These are phyloP conservation scores for Exutisphaerella laricina DNA, from an alignment of 2,329 filamentous ascomycete species.

Conservation along the genomic window DNA sequence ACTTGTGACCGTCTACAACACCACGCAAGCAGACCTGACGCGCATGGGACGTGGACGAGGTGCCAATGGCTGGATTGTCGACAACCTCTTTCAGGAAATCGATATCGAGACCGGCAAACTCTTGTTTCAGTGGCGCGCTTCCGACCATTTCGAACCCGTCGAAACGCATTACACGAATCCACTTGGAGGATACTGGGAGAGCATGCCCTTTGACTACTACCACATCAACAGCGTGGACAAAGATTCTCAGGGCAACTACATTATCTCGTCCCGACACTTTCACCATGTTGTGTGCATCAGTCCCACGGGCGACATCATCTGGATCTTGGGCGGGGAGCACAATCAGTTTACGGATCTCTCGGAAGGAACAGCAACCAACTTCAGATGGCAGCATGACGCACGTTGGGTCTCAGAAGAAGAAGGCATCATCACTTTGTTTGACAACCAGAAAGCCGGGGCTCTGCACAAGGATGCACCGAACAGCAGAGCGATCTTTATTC, in stretches of 20 bases:
- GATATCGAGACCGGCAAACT: conserved; percentile 38
- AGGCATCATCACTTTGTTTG: conserved; percentile 37
- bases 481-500: conserved; percentile 40
- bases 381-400: conserved; percentile 51
- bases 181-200: conserved; percentile 36
- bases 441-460: conserved; percentile 47
- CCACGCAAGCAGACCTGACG: conserved; percentile 26
- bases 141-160: conserved; percentile 32
- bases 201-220: conserved; percentile 39
- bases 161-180: conserved; percentile 31
- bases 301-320: conserved; percentile 43
- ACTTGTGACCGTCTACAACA: conserved; percentile 42
- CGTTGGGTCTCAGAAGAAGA: conserved; percentile 38
- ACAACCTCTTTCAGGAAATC: conserved; percentile 43
- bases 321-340: conserved; percentile 48
- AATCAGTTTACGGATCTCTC: conserved; percentile 41
- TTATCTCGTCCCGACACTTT: conserved; percentile 44
- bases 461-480: conserved; percentile 33
- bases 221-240: conserved; percentile 54
- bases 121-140: conserved; percentile 39
- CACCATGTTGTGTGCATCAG: conserved; percentile 42
- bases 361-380: conserved; percentile 42
- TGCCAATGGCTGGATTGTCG: conserved; percentile 39
- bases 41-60: conserved; percentile 23
- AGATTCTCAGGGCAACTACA: conserved; percentile 43